phyloP scores from a whole-genome alignment of 2,329 filamentous ascomycete genomes.

The Aspergillus sp. region DNA sequence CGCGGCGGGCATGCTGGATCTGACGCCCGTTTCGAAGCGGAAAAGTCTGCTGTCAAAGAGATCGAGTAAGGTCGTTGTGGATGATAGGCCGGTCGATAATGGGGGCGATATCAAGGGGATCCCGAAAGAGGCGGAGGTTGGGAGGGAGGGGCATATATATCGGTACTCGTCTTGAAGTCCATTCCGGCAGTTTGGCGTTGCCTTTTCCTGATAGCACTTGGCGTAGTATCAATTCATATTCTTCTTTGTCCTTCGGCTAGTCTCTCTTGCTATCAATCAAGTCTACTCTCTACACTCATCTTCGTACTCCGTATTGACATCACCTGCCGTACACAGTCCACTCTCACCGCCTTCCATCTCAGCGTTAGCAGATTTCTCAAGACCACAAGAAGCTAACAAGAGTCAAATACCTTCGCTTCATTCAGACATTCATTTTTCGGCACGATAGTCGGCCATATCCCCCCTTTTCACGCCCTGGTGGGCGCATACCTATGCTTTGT shows the following conservation, averaged over 20 bases:
- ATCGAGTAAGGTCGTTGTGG: conserved; percentile 3
- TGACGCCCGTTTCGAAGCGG: conserved; percentile 20
- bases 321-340: neutral
- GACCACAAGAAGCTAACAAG: neutral
- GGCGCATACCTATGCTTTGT: conserved; percentile 32
- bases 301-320: neutral
- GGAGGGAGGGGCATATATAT: conserved; percentile 31
- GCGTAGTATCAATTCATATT: too few species aligned
- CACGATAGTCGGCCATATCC: neutral
- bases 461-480: neutral
- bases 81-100: conserved; percentile 15
- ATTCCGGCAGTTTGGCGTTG: too few species aligned
- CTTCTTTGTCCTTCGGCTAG: too few species aligned
- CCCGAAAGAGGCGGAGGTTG: conserved; percentile 42
- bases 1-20: conserved; percentile 17
- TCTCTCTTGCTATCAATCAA: too few species aligned
- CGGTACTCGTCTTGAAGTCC: conserved; percentile 10
- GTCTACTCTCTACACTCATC: too few species aligned
- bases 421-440: too few species aligned
- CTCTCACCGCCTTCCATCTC: neutral
- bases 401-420: too few species aligned
- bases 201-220: too few species aligned
- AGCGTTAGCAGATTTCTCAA: neutral
- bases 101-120: conserved; percentile 53
- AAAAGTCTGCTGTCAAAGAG: conserved; percentile 18